A percentile compares a stretch with the other conserved stretches of the same genome.
Evolutionary conservation across 805 yeast species (phyloP).

Genomic region (Sugiyamaella americana): DNA sequence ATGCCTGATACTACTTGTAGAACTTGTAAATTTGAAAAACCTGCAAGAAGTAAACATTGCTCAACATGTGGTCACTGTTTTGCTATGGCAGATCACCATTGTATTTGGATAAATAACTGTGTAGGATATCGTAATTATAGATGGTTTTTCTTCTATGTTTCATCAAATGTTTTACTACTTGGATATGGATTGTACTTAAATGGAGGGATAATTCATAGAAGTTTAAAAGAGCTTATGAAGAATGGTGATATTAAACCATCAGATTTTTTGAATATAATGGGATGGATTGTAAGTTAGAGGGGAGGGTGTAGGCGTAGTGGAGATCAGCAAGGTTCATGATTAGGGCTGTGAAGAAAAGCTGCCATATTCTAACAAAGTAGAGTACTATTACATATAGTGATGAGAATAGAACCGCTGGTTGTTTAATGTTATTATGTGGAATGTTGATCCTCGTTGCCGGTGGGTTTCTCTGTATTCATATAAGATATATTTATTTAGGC

Average conservation of each 20-base stretch:
- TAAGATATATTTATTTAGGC: constrained; percentile 52
- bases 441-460: constrained; percentile 40
- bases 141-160: constrained; percentile 53
- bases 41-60: constrained; percentile 61
- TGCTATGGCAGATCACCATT: constrained; percentile 51
- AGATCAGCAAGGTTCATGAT: too few relatives aligned
- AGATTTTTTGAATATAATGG: neutral
- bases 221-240: neutral
- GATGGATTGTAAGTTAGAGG: neutral
- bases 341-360: too few relatives aligned
- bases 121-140: constrained; percentile 54
- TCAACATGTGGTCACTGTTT: constrained; percentile 44
- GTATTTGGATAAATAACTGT: constrained; percentile 59
- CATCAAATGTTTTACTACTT: constrained; percentile 42
- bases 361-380: neutral
- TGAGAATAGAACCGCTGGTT: constrained; percentile 28
- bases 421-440: constrained; percentile 41
- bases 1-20: constrained; percentile 41
- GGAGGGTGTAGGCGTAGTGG: neutral
- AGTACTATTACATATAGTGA: neutral
- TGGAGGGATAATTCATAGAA: neutral
- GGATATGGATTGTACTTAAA: constrained; percentile 36
- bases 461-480: constrained; percentile 42
- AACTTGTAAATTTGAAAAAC: constrained; percentile 44
- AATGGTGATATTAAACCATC: neutral